Percentiles rank a stretch among this genome's conserved stretches.
Conservation (phyloP, 1,284 basidiomycete species). For the Cryptococcus deneoformans region DNA sequence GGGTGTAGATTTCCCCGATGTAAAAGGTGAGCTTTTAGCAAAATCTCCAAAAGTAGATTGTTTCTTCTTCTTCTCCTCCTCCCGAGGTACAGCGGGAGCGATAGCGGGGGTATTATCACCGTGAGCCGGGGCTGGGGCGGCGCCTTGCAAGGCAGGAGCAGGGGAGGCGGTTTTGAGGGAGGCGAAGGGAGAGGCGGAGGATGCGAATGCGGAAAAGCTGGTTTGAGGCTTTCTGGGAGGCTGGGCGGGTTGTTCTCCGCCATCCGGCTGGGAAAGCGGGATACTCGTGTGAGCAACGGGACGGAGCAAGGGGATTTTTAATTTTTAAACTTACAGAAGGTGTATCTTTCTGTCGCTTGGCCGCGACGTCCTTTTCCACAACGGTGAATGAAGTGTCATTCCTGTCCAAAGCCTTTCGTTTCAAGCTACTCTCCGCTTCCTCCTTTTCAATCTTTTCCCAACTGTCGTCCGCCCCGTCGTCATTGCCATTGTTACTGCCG, state of each 20-base stretch:
- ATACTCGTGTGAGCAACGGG: no score
- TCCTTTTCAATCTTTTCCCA: slow-evolving; percentile 21
- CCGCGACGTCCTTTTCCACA: slow-evolving; percentile 11
- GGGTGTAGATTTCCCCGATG: background rate
- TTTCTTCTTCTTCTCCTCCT: slow-evolving; percentile 9
- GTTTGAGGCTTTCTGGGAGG: slow-evolving; percentile 22
- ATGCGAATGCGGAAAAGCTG: slow-evolving; percentile 62
- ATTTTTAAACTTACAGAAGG: slow-evolving; percentile 12
- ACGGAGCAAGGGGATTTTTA: no score
- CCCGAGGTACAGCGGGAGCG: background rate
- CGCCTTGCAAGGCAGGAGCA: background rate
- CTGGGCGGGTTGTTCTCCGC: background rate
- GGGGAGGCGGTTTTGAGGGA: slow-evolving; percentile 9
- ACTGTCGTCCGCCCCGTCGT: background rate
- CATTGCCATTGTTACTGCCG: slow-evolving; percentile 1
- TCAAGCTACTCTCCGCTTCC: slow-evolving; percentile 19
- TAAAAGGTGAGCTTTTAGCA: background rate
- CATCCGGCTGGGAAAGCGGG: background rate
- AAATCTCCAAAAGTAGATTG: slow-evolving; percentile 6
- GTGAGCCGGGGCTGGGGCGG: background rate
- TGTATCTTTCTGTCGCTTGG: slow-evolving; percentile 24
- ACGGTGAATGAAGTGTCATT: slow-evolving; percentile 21
- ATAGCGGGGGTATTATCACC: slow-evolving; percentile 18
- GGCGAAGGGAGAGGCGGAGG: slow-evolving; percentile 61
- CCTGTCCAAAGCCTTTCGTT: slow-evolving; percentile 38